Base-by-base conservation (phyloP, 2,329 filamentous ascomycete genomes). In the Thelonectria olida region DNA sequence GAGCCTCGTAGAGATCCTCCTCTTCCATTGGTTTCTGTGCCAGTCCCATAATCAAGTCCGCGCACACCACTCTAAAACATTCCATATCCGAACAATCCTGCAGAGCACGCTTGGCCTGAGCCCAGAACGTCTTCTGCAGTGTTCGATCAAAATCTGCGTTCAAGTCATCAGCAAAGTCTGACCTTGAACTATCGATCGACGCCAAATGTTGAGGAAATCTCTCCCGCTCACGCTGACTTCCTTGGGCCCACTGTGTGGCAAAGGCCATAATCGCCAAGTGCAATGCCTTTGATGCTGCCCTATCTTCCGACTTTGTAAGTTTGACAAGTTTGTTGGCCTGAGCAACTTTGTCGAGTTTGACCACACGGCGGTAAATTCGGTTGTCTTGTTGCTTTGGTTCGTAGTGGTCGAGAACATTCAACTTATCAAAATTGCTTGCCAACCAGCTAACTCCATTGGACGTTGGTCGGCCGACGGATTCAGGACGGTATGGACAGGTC, bases 241-340 rank as follows among this genome's bases (percentile, higher is more conserved):
- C 69, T 51, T 72, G 69, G 15, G 69, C 69, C 69, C 84, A 85
- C 63, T 85, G 83, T 1, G 82, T 80, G 4, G 83, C 81, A 68
- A 85, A 85, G 0, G 84, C 80, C 75, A 84, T 81, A 48, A 85
- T 83, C 3, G 79, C 77, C 4, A 81, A 69, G 51, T 85, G 79
- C 9, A 86, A 68, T 2, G 83, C 83, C 52, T 75, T 79, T 1
- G 78, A 76, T 25, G 78, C 81, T 5, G 77, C 76, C n/a, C 74
- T 74, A 41, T 83, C 79, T 58, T 85, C 79, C 1, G 67, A 61
- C 15, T 67, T 73, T 3, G 75, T 80, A 1, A 85, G 70, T 1
- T 73, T 73, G 25, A 81, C 74, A 5, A 82, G 73, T 17, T 78
- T 76, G 5, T 78, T 75, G 1, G 75, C 65, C 15, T 78, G 75